Percentiles rank a stretch among this genome's conserved stretches.
Evolutionary conservation across 352 stramenopile genomes (phyloP).

Genomic region (Phytophthora pluvialis): DNA sequence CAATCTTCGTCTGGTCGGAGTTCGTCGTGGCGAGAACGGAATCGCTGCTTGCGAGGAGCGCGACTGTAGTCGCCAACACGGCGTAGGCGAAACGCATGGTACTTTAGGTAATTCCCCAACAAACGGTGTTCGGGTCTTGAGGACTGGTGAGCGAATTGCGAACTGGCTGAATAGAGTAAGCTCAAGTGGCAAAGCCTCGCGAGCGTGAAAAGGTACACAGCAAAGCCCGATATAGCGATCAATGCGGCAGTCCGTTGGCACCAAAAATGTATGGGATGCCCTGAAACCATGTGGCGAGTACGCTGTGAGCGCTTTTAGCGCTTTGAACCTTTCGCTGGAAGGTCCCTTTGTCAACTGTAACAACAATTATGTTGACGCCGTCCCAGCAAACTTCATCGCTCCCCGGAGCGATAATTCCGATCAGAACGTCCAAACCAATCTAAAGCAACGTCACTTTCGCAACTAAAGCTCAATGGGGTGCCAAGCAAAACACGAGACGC

Average conservation of each 20-base stretch:
- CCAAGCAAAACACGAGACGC: too few species aligned
- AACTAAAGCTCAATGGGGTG: too few species aligned
- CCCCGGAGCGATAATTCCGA: too few species aligned
- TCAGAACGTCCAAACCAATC: too few species aligned
- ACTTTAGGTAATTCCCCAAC: too few species aligned
- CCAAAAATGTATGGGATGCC: constrained; percentile 1
- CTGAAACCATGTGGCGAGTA: constrained; percentile 6
- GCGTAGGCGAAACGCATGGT: constrained; percentile 12
- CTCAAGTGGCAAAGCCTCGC: too few species aligned
- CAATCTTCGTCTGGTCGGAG: constrained; percentile 4
- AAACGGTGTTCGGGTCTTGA: neutral
- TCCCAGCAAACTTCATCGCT: too few species aligned
- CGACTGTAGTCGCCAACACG: constrained; percentile 4
- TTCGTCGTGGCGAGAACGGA: constrained; percentile 3
- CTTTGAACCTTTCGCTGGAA: too few species aligned
- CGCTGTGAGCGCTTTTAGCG: neutral
- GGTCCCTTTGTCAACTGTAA: too few species aligned
- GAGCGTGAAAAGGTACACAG: constrained; percentile 1
- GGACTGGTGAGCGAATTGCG: constrained; percentile 5
- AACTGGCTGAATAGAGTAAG: constrained; percentile 14
- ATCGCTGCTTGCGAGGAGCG: constrained; percentile 8
- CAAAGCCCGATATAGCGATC: constrained; percentile 24
- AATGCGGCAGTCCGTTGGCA: neutral
- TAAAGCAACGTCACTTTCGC: too few species aligned
- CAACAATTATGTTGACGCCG: too few species aligned